phyloP scores from a whole-genome alignment of 202 grass and related monocot species.

The Digitaria exilis region DNA sequence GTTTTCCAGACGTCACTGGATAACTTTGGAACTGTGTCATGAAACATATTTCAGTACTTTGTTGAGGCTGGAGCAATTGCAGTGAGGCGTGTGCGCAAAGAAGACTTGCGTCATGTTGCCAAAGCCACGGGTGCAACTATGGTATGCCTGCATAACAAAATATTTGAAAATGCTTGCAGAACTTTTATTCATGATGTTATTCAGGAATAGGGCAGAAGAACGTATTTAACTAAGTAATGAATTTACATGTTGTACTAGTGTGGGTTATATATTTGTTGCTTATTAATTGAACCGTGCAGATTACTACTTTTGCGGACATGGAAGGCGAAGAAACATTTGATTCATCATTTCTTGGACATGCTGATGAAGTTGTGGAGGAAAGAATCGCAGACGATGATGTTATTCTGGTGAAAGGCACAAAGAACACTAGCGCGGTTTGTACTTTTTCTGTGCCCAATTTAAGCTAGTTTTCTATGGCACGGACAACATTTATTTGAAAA shows the following conservation, averaged over 20 bases:
- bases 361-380: slow-evolving; percentile 90
- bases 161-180: neutral
- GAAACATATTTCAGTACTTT: slow-evolving; percentile 72
- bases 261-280: neutral
- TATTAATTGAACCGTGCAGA: slow-evolving; percentile 41
- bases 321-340: slow-evolving; percentile 99
- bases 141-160: slow-evolving; percentile 41
- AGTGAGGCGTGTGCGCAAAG: slow-evolving; percentile 89
- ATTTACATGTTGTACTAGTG: neutral
- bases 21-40: neutral
- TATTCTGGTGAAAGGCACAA: slow-evolving; percentile 91
- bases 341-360: slow-evolving; percentile 76
- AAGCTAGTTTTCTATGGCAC: neutral
- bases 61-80: slow-evolving; percentile 93
- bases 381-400: slow-evolving; percentile 94
- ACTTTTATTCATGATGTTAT: neutral
- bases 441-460: slow-evolving; percentile 11
- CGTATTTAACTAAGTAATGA: neutral
- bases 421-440: slow-evolving; percentile 84
- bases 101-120: slow-evolving; percentile 93
- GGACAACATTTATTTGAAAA: neutral
- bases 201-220: neutral
- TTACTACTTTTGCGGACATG: slow-evolving; percentile 98
- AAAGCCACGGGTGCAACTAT: slow-evolving; percentile 89
- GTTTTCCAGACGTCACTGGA: neutral